phyloP scores from a whole-genome alignment of 257 asterid species.

The Rauvolfia tetraphylla region DNA sequence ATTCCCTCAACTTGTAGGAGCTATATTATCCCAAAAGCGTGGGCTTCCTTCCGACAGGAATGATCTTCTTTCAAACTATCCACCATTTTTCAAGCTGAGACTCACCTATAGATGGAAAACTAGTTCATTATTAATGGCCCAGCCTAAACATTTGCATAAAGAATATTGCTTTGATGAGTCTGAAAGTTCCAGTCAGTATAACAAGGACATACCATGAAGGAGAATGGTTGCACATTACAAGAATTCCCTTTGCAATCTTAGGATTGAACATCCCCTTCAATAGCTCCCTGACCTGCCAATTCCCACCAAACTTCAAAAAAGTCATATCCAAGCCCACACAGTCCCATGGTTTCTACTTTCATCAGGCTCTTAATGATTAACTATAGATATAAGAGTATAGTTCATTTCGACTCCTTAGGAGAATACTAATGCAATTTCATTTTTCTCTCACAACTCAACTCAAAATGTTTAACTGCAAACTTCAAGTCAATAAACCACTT shows the following conservation, averaged over 20 bases:
- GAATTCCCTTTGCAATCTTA: conserved; percentile 31
- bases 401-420: background rate
- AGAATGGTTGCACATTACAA: conserved; percentile 29
- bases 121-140: conserved; percentile 15
- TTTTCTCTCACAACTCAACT: background rate
- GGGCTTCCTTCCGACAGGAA: conserved; percentile 21
- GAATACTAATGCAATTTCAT: background rate
- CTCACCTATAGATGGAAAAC: conserved; percentile 35
- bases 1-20: conserved; percentile 12
- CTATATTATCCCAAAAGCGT: conserved; percentile 15
- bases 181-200: conserved; percentile 11
- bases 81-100: conserved; percentile 23
- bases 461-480: background rate
- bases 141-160: conserved; percentile 19
- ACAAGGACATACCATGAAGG: conserved; percentile 40
- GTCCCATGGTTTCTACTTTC: conserved; percentile 20
- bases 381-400: conserved; percentile 7
- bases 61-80: conserved; percentile 30
- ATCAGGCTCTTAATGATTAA: conserved; percentile 18
- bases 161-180: conserved; percentile 6
- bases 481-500: background rate
- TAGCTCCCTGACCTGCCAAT: conserved; percentile 81
- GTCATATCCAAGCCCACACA: conserved; percentile 35
- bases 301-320: conserved; percentile 42
- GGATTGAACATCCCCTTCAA: conserved; percentile 36